Evolutionary conservation across 1,284 basidiomycete species (phyloP), one percentile per base, ranked within the genome.

Genomic region (Cerrena zonata): DNA sequence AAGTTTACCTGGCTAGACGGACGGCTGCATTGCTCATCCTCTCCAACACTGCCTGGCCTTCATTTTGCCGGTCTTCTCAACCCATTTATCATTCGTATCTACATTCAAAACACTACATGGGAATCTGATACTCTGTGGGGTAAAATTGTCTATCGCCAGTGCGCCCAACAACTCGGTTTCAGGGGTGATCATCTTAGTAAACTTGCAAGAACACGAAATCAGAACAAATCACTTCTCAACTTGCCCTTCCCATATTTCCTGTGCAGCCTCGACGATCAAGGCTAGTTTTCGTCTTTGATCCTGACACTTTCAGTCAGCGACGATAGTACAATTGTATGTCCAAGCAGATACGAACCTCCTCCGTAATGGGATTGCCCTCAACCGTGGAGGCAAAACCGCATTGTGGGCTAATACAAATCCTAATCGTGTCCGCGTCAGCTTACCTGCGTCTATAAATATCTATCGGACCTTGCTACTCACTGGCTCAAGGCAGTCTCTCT

Each of bases 331-430:
- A 34, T 19, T 46, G 15, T 23, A 23, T 19, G 12, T 15, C 11
- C 27, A 13, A 46, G 36, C 43, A 24, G 25, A 40, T 27, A 63
- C 63, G 12, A 39, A 82, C 79, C 65, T 80, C 73, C 60, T 78
- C 75, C 5, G 75, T 78, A 45, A 85, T 65, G 3, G 76, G 75
- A 58, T 85, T 86, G 0, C 84, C 84, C 55, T 85, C 78, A 60
- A 78, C 80, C 21, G 82, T 79, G 1, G 78, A 81, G 12, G 83
- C 81, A 61, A 89, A 89, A 4, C 86, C 87, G 55, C 86, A 89
- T 63, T 89, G 86, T 2, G 85, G 78, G 47, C 81, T 83, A 57
- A 89, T 78, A 48, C 75, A 78, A 18, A 89, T 68, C 58, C 81
- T 84, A 55, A 38, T 22, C 41, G 45, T 21, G 19, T 27, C 26